phyloP scores from a whole-genome alignment of 2,329 filamentous ascomycete genomes.

The Cercospora canescens region DNA sequence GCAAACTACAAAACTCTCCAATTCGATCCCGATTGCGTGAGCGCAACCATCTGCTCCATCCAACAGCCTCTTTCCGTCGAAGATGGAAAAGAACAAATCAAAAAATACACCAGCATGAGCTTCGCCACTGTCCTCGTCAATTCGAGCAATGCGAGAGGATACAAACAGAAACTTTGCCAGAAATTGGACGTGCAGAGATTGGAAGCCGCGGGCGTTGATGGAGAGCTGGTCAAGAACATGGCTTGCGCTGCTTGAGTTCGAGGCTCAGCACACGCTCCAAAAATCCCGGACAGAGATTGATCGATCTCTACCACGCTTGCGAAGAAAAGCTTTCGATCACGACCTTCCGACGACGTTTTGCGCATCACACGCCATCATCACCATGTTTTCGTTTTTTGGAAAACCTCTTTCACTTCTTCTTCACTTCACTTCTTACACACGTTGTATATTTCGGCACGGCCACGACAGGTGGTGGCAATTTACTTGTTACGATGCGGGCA shows the following conservation, averaged over 20 bases:
- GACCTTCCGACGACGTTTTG: too few relatives aligned
- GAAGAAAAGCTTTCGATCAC: too few relatives aligned
- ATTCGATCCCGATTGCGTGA: conserved; percentile 23
- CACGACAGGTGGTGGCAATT: too few relatives aligned
- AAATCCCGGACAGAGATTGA: not conserved
- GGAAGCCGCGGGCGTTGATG: conserved; percentile 28
- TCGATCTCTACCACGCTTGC: too few relatives aligned
- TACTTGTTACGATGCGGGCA: too few relatives aligned
- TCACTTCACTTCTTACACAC: too few relatives aligned
- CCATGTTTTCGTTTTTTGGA: too few relatives aligned
- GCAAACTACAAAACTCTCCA: conserved; percentile 15
- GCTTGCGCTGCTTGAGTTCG: conserved; percentile 15
- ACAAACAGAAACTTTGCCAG: conserved; percentile 22
- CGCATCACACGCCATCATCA: too few relatives aligned
- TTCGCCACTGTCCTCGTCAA: conserved; percentile 26
- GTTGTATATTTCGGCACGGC: too few relatives aligned
- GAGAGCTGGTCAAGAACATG: conserved; percentile 15
- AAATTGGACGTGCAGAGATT: conserved; percentile 23
- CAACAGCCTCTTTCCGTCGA: conserved; percentile 14
- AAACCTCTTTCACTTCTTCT: too few relatives aligned
- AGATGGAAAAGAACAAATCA: conserved; percentile 18
- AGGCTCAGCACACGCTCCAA: not conserved
- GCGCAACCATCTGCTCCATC: conserved; percentile 25
- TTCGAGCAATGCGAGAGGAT: conserved; percentile 23
- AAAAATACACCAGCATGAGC: conserved; percentile 17